Conservation (phyloP, 139 green algal genomes). For the Ettlia oleoabundans region DNA sequence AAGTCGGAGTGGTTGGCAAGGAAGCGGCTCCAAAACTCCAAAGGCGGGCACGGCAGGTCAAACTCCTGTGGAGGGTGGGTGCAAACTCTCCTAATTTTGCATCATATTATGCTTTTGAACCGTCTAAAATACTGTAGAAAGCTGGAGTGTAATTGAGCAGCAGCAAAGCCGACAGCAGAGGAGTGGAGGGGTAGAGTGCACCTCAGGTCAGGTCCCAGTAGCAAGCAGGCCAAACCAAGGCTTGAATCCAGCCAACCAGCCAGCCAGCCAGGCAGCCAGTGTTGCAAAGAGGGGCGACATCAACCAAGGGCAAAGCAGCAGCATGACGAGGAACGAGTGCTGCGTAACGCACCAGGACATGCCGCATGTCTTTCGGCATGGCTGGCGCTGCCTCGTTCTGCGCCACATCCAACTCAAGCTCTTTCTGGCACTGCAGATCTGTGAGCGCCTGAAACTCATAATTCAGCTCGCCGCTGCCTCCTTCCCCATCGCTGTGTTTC, state of each 20-base stretch:
- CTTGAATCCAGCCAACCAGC: no score
- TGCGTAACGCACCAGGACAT: slow-evolving; percentile 1
- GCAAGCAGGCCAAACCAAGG: neutral
- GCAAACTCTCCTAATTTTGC: no score
- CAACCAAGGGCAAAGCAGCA: neutral
- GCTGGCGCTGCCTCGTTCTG: neutral
- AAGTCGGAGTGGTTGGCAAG: slow-evolving; percentile 58
- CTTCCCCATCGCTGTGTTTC: no score
- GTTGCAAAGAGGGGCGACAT: neutral
- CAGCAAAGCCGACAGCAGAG: neutral
- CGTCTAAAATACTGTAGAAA: no score
- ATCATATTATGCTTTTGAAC: no score
- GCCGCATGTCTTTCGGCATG: neutral
- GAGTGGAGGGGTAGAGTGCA: neutral
- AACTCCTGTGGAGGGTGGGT: slow-evolving; percentile 28
- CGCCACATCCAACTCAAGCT: slow-evolving; percentile 3
- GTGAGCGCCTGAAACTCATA: slow-evolving; percentile 18
- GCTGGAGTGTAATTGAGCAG: no score
- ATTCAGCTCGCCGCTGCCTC: neutral
- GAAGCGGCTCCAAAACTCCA: slow-evolving; percentile 57
- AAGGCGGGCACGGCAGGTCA: slow-evolving; percentile 24
- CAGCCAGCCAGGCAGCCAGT: neutral
- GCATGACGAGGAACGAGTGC: neutral
- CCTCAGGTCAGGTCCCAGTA: neutral
- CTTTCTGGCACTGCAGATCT: slow-evolving; percentile 19